Percentiles rank a stretch among this genome's conserved stretches.
Conservation (phyloP, 805 yeast genomes). For the Dipodascus geniculatus region DNA sequence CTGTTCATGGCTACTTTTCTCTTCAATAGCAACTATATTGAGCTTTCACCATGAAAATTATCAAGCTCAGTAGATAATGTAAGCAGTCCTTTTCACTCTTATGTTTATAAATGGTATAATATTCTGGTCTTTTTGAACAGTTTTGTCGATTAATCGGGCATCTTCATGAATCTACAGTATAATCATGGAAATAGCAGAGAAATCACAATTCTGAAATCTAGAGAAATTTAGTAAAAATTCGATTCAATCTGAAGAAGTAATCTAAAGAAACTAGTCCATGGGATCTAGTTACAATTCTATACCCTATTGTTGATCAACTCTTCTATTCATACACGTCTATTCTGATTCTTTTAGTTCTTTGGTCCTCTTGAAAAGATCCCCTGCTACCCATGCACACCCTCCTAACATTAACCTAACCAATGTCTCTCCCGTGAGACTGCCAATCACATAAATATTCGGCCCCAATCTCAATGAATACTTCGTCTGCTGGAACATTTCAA, state of each 20-base stretch:
- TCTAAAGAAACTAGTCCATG: too few relatives aligned
- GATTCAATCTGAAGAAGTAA: too few relatives aligned
- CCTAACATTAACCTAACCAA: conserved; percentile 23
- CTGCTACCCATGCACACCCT: conserved; percentile 18
- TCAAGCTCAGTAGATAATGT: not conserved
- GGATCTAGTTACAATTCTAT: too few relatives aligned
- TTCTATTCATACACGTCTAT: too few relatives aligned
- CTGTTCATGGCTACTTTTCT: not conserved
- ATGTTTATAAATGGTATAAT: not conserved
- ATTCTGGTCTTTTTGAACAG: too few relatives aligned
- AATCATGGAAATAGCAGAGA: too few relatives aligned
- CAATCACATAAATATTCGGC: conserved; percentile 18
- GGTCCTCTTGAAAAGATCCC: not conserved
- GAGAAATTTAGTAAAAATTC: too few relatives aligned
- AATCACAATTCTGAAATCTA: too few relatives aligned
- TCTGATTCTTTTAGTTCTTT: not conserved
- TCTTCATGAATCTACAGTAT: too few relatives aligned
- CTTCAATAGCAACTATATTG: not conserved
- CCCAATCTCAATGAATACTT: conserved; percentile 11
- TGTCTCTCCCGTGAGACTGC: conserved; percentile 24
- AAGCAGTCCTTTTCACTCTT: not conserved
- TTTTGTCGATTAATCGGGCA: not conserved
- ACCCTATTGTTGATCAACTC: too few relatives aligned
- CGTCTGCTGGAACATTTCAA: conserved; percentile 7
- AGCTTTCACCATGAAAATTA: not conserved